Evolutionary conservation across 176 grass and related monocot species (phyloP).

Genomic region (Luzula sylvatica): DNA sequence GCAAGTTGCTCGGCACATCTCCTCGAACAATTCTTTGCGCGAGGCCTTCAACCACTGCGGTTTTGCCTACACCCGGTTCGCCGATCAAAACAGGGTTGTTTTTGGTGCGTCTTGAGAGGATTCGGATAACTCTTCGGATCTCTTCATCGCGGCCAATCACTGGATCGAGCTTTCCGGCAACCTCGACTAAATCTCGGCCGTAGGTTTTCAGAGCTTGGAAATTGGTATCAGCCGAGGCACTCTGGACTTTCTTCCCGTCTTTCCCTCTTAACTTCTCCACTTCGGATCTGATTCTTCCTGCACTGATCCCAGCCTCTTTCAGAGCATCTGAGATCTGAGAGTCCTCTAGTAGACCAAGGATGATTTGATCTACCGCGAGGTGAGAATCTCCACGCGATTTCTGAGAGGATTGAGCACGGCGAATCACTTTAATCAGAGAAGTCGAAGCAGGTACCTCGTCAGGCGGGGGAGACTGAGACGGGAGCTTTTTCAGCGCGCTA

Average conservation of each 20-base stretch:
- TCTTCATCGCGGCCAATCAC: slow-evolving; percentile 72
- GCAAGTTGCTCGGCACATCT: slow-evolving; percentile 64
- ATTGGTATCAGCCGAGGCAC: slow-evolving; percentile 47
- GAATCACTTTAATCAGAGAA: slow-evolving; percentile 46
- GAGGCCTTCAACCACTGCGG: slow-evolving; percentile 66
- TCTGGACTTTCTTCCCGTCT: slow-evolving; percentile 39
- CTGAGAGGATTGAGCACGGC: slow-evolving; percentile 53
- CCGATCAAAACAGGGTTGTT: slow-evolving; percentile 84
- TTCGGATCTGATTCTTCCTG: slow-evolving; percentile 29
- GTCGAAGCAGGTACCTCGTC: slow-evolving; percentile 48
- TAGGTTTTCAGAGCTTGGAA: slow-evolving; percentile 74
- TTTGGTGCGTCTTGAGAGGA: slow-evolving; percentile 64
- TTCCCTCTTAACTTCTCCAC: slow-evolving; percentile 60
- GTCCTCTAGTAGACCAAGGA: slow-evolving; percentile 57
- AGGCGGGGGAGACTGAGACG: slow-evolving; percentile 45
- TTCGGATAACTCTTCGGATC: slow-evolving; percentile 59
- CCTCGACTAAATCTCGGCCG: slow-evolving; percentile 55
- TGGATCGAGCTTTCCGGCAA: slow-evolving; percentile 53
- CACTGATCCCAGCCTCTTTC: slow-evolving; percentile 51
- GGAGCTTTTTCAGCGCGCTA: slow-evolving; percentile 45
- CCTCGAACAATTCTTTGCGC: slow-evolving; percentile 65
- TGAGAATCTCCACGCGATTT: slow-evolving; percentile 64
- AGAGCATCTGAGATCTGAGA: slow-evolving; percentile 48
- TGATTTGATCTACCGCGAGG: slow-evolving; percentile 63
- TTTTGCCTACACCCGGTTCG: slow-evolving; percentile 72